Evolutionary conservation across 1,139 yeast species (phyloP), one percentile per base, ranked within the genome.

Genomic region (Wickerhamiella pararugosa): DNA sequence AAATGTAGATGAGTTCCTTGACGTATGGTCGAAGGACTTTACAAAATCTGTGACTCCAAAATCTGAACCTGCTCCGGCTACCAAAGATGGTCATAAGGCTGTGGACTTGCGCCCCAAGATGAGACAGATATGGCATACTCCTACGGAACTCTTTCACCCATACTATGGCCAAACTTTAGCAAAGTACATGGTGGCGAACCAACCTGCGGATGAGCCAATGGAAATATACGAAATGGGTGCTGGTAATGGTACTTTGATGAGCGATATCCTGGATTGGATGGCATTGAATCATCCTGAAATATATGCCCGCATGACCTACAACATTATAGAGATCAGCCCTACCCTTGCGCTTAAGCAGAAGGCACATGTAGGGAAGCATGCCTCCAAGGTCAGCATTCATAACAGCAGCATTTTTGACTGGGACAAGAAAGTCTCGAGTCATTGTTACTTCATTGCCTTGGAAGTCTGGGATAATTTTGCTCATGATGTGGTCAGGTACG

Each of bases 161-260:
- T 76, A 67, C 53, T 83, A 83, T 54, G 94, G 94, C 6, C 83
- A 82, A 55, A 86, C 93, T 0, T 62, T 83, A 46, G 94, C 94
- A 0, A 62, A 86, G 41, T 78, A 81, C 54, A 60, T 84, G 9
- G 57, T 83, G 37, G 74, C 74, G n/a, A 76, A 78, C 54, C 76
- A 72, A 49, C 82, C 83, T 0, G 73, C 74, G 50, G 63, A 71
- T 32, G 84, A 78, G 51, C 41, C 41, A 5, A 64, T 83, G 40
- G 66, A 76, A 6, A 79, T 83, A 9, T 84, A 82, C 59, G 95
- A 84, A 61, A 75, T 82, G 70, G 94, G 94, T 45, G 94, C 90
- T 32, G 94, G 94, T 50, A 83, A 83, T 54, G 94, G 94, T 43
- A 83, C 94, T 0, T 60, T 83, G 45, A 83, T 83, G 94, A 61